Conservation (phyloP, 345 rosid species). For the Syzygium oleosum region DNA sequence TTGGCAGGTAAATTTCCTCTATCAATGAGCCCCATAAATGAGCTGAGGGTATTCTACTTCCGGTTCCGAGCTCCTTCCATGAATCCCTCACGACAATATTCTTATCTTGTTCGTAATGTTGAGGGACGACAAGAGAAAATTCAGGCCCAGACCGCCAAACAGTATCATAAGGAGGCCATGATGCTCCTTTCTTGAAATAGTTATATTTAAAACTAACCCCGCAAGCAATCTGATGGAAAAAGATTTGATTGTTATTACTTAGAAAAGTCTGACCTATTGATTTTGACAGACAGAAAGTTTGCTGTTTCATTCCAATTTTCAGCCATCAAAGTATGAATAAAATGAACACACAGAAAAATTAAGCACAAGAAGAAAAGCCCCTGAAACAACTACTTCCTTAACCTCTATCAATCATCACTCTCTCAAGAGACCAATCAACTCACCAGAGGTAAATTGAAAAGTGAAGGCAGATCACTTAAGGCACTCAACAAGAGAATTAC, state of each 20-base stretch:
- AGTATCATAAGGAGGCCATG: constrained; percentile 36
- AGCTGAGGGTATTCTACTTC: constrained; percentile 19
- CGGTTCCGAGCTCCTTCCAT: constrained; percentile 46
- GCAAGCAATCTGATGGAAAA: constrained; percentile 48
- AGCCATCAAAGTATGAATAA: background rate
- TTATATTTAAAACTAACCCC: constrained; percentile 84
- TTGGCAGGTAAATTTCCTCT: constrained; percentile 39
- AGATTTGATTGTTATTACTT: background rate
- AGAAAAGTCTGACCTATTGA: background rate
- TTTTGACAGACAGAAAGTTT: background rate
- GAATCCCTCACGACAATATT: constrained; percentile 65
- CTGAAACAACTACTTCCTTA: background rate
- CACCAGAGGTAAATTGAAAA: background rate
- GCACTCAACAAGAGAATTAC: background rate
- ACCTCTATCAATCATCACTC: background rate
- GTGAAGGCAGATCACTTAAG: background rate
- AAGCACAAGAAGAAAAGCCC: background rate
- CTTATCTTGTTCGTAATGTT: constrained; percentile 22
- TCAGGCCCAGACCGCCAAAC: constrained; percentile 87
- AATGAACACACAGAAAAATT: background rate
- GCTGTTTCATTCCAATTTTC: background rate
- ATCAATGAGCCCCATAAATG: constrained; percentile 78
- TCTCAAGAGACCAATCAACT: background rate
- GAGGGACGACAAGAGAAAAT: constrained; percentile 62
- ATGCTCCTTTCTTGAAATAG: constrained; percentile 50